These are phyloP conservation scores for Trametes cinnabarina DNA, from an alignment of 768 basidiomycete genomes.

Conservation along the genomic window DNA sequence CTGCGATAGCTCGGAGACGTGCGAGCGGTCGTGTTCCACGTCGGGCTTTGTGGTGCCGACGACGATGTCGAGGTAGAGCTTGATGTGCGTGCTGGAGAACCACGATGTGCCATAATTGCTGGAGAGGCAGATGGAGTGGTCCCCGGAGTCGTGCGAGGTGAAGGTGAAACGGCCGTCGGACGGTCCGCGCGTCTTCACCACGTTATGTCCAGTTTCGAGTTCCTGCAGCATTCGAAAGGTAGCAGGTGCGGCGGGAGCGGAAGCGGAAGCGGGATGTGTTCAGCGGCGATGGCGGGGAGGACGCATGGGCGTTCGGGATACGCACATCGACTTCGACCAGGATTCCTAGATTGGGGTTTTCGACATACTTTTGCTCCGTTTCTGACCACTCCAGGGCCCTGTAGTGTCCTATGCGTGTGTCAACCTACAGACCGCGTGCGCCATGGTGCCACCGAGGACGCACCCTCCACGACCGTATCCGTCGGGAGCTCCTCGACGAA, in stretches of 20 bases:
- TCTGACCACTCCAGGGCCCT: slow-evolving; percentile 91
- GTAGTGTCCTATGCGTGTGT: slow-evolving; percentile 69
- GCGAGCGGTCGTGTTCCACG: slow-evolving; percentile 80
- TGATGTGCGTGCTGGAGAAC: slow-evolving; percentile 82
- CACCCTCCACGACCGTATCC: slow-evolving; percentile 94
- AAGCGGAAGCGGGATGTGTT: background rate
- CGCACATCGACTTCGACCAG: slow-evolving; percentile 87
- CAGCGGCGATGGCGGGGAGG: background rate
- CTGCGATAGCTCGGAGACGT: slow-evolving; percentile 75
- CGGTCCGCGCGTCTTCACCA: slow-evolving; percentile 89
- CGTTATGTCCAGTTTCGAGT: slow-evolving; percentile 72
- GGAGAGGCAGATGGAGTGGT: slow-evolving; percentile 95
- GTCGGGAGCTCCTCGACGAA: slow-evolving; percentile 96
- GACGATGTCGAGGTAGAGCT: slow-evolving; percentile 90
- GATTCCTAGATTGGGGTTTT: slow-evolving; percentile 80
- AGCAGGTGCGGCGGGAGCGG: background rate
- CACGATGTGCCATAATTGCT: slow-evolving; percentile 85
- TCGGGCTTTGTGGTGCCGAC: slow-evolving; percentile 88
- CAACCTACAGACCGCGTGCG: background rate
- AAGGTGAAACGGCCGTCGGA: slow-evolving; percentile 93
- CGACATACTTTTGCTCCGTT: slow-evolving; percentile 57
- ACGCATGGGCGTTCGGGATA: slow-evolving; percentile 12
- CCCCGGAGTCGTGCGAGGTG: slow-evolving; percentile 94
- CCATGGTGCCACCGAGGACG: slow-evolving; percentile 19
- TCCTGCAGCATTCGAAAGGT: slow-evolving; percentile 54